Conservation (phyloP, 2,329 filamentous ascomycete species). For the Zopfia rhizophila region DNA sequence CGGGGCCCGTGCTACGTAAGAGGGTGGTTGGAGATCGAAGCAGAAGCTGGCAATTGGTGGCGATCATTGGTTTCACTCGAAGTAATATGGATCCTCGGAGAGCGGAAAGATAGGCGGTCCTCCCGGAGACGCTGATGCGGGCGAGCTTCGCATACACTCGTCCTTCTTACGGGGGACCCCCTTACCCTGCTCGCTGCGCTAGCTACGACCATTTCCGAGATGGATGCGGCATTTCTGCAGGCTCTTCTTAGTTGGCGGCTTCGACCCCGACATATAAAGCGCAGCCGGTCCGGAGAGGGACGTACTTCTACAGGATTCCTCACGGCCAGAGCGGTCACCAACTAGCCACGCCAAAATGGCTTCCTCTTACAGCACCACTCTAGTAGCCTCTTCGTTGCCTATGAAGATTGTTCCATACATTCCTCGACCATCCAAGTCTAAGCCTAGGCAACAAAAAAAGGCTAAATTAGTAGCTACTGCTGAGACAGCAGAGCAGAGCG, state of each 20-base stretch:
- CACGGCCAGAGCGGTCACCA: conserved; percentile 11
- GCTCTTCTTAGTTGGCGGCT: conserved; percentile 4
- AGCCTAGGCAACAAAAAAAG: conserved; percentile 18
- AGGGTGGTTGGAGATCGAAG: too few species aligned
- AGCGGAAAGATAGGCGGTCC: too few species aligned
- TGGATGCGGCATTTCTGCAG: conserved; percentile 12
- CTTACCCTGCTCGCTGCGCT: conserved; percentile 6
- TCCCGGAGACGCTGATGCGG: conserved; percentile 34
- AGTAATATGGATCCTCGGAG: too few species aligned
- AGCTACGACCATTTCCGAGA: conserved; percentile 3
- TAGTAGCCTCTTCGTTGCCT: conserved; percentile 17
- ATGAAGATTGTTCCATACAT: conserved; percentile 21
- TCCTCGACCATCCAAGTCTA: conserved; percentile 18
- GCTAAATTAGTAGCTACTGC: conserved; percentile 14
- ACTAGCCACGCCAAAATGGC: conserved; percentile 16
- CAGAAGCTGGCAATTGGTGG: too few species aligned
- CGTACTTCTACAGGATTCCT: conserved; percentile 14
- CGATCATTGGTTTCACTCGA: too few species aligned
- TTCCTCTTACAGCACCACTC: conserved; percentile 15
- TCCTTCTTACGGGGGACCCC: neutral
- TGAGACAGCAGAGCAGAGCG: conserved; percentile 16
- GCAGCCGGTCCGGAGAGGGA: conserved; percentile 9
- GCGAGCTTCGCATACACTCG: conserved; percentile 5
- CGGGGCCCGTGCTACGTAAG: too few species aligned
- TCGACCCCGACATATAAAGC: conserved; percentile 22